These are phyloP conservation scores for Strigomonas culicis DNA, from an alignment of 208 protist genomes.

Conservation along the genomic window DNA sequence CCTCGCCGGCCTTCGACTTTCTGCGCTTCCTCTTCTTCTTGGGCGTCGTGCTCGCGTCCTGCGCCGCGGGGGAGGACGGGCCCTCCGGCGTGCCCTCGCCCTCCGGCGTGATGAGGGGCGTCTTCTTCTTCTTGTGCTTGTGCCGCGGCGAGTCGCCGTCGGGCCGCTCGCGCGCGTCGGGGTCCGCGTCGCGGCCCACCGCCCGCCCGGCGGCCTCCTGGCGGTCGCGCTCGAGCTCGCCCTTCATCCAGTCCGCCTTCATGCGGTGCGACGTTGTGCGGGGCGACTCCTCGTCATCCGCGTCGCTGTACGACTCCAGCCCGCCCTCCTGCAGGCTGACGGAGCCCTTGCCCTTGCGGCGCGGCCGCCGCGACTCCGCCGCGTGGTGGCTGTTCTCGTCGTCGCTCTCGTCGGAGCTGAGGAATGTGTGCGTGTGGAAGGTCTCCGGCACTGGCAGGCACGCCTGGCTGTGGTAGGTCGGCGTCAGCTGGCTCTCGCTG, in stretches of 20 bases:
- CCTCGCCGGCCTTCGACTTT: neutral
- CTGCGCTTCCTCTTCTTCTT: neutral
- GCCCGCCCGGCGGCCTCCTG: neutral
- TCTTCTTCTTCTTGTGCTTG: constrained; percentile 4
- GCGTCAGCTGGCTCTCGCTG: constrained; percentile 12
- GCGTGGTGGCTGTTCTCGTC: constrained; percentile 74
- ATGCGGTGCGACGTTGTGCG: neutral
- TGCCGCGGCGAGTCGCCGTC: too few relatives aligned
- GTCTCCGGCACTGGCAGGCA: constrained; percentile 24
- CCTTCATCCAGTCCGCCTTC: neutral
- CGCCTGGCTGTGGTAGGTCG: neutral
- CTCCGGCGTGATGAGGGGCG: neutral
- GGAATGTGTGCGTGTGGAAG: constrained; percentile 67
- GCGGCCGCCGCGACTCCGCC: constrained; percentile 39
- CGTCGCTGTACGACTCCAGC: neutral
- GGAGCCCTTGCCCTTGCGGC: constrained; percentile 8
- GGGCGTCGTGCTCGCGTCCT: neutral
- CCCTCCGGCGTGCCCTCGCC: neutral
- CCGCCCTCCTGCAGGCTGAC: constrained; percentile 1
- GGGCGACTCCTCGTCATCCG: neutral
- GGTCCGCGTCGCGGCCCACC: neutral
- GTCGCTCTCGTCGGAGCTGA: constrained; percentile 86
- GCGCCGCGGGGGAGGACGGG: neutral
- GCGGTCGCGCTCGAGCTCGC: neutral
- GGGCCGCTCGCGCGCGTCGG: neutral